Evolutionary conservation across 1,284 basidiomycete genomes (phyloP).

Genomic region (Apiotrichum akiyoshidainum): DNA sequence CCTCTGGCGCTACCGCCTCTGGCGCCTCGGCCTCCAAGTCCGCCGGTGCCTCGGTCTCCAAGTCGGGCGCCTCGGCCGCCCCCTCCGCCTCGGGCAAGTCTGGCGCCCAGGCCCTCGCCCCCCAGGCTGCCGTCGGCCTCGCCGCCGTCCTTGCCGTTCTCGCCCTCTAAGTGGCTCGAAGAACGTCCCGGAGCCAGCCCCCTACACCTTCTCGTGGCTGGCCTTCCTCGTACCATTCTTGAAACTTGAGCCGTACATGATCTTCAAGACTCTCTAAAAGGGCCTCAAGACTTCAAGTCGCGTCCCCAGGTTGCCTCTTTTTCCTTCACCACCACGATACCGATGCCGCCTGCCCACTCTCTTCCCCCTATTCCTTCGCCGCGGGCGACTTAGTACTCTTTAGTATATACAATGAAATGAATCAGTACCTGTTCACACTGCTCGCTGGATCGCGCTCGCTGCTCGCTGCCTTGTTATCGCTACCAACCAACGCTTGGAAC

Average conservation of each 20-base stretch:
- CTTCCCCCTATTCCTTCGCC: background rate
- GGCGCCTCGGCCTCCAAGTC: background rate
- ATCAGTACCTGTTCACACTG: background rate
- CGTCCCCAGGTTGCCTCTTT: background rate
- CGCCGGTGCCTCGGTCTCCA: background rate
- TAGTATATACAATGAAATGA: background rate
- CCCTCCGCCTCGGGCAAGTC: background rate
- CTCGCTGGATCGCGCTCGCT: no score
- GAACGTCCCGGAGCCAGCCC: background rate
- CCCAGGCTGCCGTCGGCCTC: slow-evolving; percentile 3
- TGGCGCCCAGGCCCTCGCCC: background rate
- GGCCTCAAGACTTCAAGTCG: background rate
- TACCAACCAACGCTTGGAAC: no score
- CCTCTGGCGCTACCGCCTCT: background rate
- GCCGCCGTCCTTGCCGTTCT: slow-evolving; percentile 2
- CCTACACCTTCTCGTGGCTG: background rate
- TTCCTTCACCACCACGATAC: background rate
- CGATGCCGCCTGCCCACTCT: background rate
- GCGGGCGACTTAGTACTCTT: background rate
- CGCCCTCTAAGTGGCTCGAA: background rate
- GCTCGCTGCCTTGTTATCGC: background rate
- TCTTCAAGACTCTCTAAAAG: no score
- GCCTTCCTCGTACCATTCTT: background rate
- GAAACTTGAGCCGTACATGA: no score
- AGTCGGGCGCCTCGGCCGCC: background rate